A percentile compares a stretch with the other conserved stretches of the same genome.
Conservation (phyloP, 257 asterid genomes). For the Scutellaria barbata region DNA sequence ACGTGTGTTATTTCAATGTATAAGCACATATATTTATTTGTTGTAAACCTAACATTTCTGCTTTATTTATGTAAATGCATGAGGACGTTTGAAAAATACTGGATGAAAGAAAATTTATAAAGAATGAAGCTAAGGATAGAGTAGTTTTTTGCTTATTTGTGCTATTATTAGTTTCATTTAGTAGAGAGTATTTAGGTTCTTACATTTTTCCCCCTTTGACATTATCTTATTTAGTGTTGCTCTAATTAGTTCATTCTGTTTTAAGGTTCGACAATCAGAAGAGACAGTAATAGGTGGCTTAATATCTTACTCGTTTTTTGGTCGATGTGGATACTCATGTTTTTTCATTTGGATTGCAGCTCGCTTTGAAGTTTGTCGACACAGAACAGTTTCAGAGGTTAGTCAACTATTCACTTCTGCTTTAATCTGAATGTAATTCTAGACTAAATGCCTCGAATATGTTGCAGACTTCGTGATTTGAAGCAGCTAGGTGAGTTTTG, state of each 20-base stretch:
- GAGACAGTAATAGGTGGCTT: background rate
- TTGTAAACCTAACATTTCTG: slow-evolving; percentile 21
- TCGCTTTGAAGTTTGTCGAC: slow-evolving; percentile 81
- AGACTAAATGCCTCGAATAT: slow-evolving; percentile 25
- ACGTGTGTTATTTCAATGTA: slow-evolving; percentile 1
- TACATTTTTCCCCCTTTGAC: background rate
- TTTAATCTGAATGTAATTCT: slow-evolving; percentile 25
- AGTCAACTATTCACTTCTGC: slow-evolving; percentile 26
- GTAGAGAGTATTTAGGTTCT: background rate
- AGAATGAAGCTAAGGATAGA: slow-evolving; percentile 1
- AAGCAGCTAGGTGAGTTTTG: slow-evolving; percentile 90
- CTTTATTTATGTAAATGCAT: background rate
- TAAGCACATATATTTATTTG: slow-evolving; percentile 17
- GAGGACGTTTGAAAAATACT: slow-evolving; percentile 1
- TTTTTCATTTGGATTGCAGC: slow-evolving; percentile 50
- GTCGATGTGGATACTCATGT: slow-evolving; percentile 25
- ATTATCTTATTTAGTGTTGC: background rate
- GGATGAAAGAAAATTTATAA: background rate
- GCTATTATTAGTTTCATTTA: background rate
- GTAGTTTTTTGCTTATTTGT: background rate
- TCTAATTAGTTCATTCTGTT: slow-evolving; percentile 8
- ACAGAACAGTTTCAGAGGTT: slow-evolving; percentile 93
- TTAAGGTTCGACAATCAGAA: background rate
- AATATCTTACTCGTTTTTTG: background rate
- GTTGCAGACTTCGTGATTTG: slow-evolving; percentile 88